Conservation (phyloP, 805 yeast species). For the Yarrowia phangngaensis region DNA sequence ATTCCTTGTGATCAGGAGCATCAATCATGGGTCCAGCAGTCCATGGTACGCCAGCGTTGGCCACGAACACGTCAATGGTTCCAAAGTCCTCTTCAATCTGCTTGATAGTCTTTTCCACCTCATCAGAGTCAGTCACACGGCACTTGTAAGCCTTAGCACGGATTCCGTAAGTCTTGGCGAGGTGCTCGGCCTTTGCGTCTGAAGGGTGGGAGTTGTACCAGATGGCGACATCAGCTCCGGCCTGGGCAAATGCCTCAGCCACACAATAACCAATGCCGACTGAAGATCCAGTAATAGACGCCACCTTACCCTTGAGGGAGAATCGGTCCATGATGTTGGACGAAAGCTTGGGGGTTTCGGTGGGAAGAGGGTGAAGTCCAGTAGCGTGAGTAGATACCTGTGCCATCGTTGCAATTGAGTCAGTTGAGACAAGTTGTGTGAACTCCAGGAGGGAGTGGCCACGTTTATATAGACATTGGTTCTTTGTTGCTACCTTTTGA, state of each 20-base stretch:
- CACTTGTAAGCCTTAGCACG: slow-evolving; percentile 63
- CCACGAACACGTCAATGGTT: slow-evolving; percentile 75
- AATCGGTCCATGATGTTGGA: slow-evolving; percentile 61
- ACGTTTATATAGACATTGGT: too few species aligned
- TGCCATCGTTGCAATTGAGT: slow-evolving; percentile 32
- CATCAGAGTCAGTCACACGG: slow-evolving; percentile 48
- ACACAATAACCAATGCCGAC: slow-evolving; percentile 79
- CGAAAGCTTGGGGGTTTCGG: slow-evolving; percentile 50
- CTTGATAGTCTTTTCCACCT: slow-evolving; percentile 49
- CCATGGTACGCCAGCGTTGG: slow-evolving; percentile 90
- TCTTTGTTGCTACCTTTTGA: too few species aligned
- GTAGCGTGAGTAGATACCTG: slow-evolving; percentile 36
- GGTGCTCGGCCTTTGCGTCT: slow-evolving; percentile 55
- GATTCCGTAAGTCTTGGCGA: slow-evolving; percentile 57
- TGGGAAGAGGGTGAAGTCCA: slow-evolving; percentile 47
- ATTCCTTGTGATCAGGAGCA: slow-evolving; percentile 48
- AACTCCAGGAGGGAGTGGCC: too few species aligned
- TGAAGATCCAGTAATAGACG: slow-evolving; percentile 81
- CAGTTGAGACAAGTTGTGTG: too few species aligned
- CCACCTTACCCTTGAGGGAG: slow-evolving; percentile 75
- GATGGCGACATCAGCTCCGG: slow-evolving; percentile 78
- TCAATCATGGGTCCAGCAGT: slow-evolving; percentile 56
- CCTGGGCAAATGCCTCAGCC: slow-evolving; percentile 79
- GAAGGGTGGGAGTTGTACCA: slow-evolving; percentile 63
- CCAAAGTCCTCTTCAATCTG: slow-evolving; percentile 67